Evolutionary conservation across 176 grass and related monocot species (phyloP).

Genomic region (Oryza coarctata): DNA sequence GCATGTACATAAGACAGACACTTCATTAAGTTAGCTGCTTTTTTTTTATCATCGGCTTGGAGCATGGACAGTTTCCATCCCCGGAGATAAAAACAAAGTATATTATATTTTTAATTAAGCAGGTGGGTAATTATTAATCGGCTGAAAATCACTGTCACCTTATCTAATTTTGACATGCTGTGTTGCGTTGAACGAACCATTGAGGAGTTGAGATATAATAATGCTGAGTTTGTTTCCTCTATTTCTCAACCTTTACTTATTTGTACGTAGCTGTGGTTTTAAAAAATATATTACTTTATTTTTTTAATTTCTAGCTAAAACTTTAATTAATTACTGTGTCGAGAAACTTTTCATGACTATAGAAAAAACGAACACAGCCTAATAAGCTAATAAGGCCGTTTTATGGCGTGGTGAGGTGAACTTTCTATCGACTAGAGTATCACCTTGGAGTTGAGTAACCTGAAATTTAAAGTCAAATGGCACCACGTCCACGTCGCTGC

Average conservation of each 20-base stretch:
- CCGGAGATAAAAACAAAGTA: neutral
- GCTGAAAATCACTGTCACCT: neutral
- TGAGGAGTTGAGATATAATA: neutral
- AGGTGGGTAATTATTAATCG: neutral
- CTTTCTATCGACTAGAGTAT: neutral
- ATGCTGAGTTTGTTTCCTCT: too few species aligned
- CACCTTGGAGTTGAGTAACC: slow-evolving; percentile 1
- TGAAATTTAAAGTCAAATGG: slow-evolving; percentile 15
- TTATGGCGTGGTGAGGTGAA: neutral
- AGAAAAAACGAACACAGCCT: too few species aligned
- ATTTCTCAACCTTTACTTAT: too few species aligned
- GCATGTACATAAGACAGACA: neutral
- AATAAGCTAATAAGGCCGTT: too few species aligned
- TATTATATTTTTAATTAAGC: neutral
- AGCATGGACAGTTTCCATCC: neutral
- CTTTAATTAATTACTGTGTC: too few species aligned
- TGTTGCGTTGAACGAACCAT: neutral
- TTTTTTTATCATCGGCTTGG: neutral
- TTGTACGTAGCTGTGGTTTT: too few species aligned
- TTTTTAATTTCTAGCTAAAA: too few species aligned
- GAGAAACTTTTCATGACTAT: too few species aligned
- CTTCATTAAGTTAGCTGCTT: neutral
- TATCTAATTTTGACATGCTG: slow-evolving; percentile 21
- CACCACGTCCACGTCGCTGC: neutral
- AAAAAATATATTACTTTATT: too few species aligned